phyloP scores from a whole-genome alignment of 495 filamentous ascomycete genomes.

The Penicillium lividum region DNA sequence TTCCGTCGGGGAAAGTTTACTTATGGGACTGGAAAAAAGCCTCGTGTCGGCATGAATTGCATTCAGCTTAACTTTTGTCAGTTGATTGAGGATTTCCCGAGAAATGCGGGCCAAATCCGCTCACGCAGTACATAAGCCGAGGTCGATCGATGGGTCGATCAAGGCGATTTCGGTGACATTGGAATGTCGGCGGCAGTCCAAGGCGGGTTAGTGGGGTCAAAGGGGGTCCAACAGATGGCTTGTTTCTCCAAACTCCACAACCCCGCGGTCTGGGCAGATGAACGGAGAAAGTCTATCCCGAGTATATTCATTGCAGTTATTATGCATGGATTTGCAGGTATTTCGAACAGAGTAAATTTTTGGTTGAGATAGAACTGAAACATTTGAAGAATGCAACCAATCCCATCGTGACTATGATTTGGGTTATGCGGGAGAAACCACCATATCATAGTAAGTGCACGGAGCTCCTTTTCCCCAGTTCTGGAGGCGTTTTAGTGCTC shows the following conservation, averaged over 20 bases:
- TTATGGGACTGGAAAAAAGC: conserved; percentile 6
- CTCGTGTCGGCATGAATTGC: not conserved
- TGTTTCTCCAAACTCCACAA: conserved; percentile 12
- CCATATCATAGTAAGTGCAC: not conserved
- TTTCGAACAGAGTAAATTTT: too few relatives aligned
- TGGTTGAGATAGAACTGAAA: too few relatives aligned
- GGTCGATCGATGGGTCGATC: conserved; percentile 9
- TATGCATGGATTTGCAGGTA: not conserved
- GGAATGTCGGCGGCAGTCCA: not conserved
- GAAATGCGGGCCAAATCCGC: conserved; percentile 6
- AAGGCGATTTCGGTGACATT: not conserved
- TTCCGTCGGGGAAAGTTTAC: conserved; percentile 11
- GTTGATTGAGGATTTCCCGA: not conserved
- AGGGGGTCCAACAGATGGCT: not conserved
- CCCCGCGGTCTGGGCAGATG: conserved; percentile 10
- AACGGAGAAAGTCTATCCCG: conserved; percentile 4
- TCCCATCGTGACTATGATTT: too few relatives aligned
- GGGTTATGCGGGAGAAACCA: too few relatives aligned
- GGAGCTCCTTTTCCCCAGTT: conserved; percentile 5
- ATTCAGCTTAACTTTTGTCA: not conserved
- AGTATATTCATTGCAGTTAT: not conserved
- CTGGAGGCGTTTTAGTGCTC: not conserved
- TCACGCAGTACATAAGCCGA: conserved; percentile 13
- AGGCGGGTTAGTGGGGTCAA: not conserved
- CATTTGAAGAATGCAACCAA: too few relatives aligned